phyloP scores from a whole-genome alignment of 495 filamentous ascomycete species.

The Penicillium cataractarum region DNA sequence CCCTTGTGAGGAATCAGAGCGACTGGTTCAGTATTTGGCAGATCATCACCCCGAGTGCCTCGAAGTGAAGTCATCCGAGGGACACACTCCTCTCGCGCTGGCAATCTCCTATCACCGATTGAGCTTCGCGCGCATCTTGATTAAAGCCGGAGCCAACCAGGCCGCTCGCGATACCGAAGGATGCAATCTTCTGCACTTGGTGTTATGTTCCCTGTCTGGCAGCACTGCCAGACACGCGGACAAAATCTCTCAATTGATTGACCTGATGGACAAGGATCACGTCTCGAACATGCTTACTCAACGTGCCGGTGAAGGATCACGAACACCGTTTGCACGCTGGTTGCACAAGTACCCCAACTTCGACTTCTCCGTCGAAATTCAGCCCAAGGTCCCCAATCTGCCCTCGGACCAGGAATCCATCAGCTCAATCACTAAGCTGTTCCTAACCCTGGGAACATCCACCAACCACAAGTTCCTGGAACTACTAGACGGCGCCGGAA shows the following conservation, averaged over 20 bases:
- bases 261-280: conserved; percentile 55
- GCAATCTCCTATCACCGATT: conserved; percentile 56
- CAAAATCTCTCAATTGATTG: conserved; percentile 47
- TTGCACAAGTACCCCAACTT: conserved; percentile 20
- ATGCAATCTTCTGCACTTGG: conserved; percentile 63
- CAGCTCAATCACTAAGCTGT: conserved; percentile 20
- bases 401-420: neutral
- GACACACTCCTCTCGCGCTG: conserved; percentile 63
- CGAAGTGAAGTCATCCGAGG: conserved; percentile 56
- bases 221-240: conserved; percentile 18
- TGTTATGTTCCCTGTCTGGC: conserved; percentile 34
- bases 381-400: neutral
- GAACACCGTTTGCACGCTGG: conserved; percentile 54
- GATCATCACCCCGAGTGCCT: conserved; percentile 59
- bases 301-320: conserved; percentile 45
- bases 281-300: conserved; percentile 49
- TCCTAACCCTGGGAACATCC: conserved; percentile 56
- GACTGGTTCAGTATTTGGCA: conserved; percentile 64
- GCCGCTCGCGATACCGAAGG: conserved; percentile 52
- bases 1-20: conserved; percentile 41
- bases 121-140: conserved; percentile 59
- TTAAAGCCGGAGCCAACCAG: conserved; percentile 68
- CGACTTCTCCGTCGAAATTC: neutral
- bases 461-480: conserved; percentile 55
- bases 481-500: conserved; percentile 66